Base-by-base conservation (phyloP, 768 basidiomycete species). In the Amylocystis lapponica region DNA sequence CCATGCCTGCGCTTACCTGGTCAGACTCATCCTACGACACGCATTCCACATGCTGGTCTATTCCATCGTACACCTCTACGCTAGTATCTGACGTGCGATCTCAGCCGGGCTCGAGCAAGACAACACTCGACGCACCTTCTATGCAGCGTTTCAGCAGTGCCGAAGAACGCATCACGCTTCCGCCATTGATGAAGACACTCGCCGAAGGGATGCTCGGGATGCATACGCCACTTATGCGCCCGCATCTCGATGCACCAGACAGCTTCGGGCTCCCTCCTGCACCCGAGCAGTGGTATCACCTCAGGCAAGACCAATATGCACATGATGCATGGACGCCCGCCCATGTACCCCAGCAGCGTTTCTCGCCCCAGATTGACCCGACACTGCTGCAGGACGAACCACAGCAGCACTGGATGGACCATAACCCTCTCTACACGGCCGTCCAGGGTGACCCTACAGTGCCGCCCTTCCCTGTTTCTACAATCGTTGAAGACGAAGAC, bases 281-380 rank as follows among this genome's bases (percentile, higher is more conserved):
- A 6, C 16, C 35, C 13, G 8, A 25, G 20, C 16, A 12, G 5
- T 27, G 42, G 42, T 34, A 29, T 21, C 6, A 5, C 17, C 4
- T 12, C 27, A 9, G 12, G 22, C 6, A 27, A 14, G n/a, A 8
- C 21, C n/a, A n/a, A 37, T 32, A 23, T 30, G 20, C 20, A 34
- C 21, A 19, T 11, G 19, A 21, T 30, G n/a, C 41, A 25, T 14
- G 9, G 36, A 23, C 8, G 12, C 7, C 4, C 36, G 8, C 12
- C 19, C 7, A 20, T 14, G 17, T 4, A 8, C 19, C 19, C 6
- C 8, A 21, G 12, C 19, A 7, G 20, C 17, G 17, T 20, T 16
- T 8, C 3, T 6, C 27, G 16, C 27, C 20, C 13, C 32, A 41
- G 37, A 52, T 52, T 22, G 51, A 52, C 31, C 51, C 51, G 8